These are phyloP conservation scores for Gaertneriomyces semiglobifer DNA, from an alignment of 192 early-diverging fungal species.

Conservation along the genomic window DNA sequence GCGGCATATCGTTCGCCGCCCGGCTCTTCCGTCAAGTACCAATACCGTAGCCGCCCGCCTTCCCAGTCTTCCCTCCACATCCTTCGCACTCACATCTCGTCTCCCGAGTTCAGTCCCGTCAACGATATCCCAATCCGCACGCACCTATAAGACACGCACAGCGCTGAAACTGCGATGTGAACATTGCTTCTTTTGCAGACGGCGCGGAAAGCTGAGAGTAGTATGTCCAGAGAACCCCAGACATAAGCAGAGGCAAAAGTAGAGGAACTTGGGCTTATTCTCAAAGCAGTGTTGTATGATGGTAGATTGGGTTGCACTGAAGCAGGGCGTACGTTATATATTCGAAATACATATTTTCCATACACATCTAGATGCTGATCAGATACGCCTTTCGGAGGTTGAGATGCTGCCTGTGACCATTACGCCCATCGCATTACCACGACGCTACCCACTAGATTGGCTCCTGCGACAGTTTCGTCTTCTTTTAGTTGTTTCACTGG, in stretches of 20 bases:
- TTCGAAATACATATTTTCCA: no score
- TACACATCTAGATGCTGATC: no score
- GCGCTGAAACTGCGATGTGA: constrained; percentile 89
- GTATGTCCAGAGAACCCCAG: constrained; percentile 87
- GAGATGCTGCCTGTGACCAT: neutral
- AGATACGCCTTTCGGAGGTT: no score
- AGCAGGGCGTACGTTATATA: no score
- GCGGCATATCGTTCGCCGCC: no score
- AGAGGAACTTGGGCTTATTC: neutral
- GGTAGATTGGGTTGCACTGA: no score
- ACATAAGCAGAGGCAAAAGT: constrained; percentile 90
- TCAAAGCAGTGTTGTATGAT: no score
- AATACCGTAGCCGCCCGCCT: no score
- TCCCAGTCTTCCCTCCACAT: no score
- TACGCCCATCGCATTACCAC: neutral
- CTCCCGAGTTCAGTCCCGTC: no score
- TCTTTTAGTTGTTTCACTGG: neutral
- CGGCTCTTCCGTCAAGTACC: no score
- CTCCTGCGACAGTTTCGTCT: neutral
- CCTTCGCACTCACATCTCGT: no score
- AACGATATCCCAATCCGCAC: neutral
- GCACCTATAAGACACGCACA: constrained; percentile 77
- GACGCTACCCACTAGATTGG: neutral
- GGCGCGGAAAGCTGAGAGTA: constrained; percentile 81
- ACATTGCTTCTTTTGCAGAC: constrained; percentile 79